Evolutionary conservation across 2,329 filamentous ascomycete genomes (phyloP), one percentile per base, ranked within the genome.

Genomic region (Elsinoe perseae): DNA sequence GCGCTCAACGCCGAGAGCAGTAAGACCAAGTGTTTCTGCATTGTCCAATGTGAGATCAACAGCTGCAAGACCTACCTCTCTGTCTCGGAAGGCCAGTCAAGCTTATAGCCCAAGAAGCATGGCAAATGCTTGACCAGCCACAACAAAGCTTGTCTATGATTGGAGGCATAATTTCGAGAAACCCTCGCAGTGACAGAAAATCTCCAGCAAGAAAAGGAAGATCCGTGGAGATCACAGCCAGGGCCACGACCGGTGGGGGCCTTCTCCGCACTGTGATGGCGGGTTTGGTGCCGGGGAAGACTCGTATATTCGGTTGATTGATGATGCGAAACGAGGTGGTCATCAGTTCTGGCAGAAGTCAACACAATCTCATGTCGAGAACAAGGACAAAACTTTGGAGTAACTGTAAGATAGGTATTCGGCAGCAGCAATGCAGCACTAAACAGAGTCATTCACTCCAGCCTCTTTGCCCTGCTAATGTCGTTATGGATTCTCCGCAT

Each of bases 111-210:
- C 18, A 12, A 10, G n/a, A 38, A 38, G 48, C 48, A 34, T 52
- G 48, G 48, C 48, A 52, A 38, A 52, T 32, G 48, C 48, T 52
- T 52, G 30, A 36, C 10, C 48, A 20, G 32, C 28, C 18, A 16
- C 28, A 3, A n/a, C 30, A 34, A 52, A 32, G 48, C 48, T 34
- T 38, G 30, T 34, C 18, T 9, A 21, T 52, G 48, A 52, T 52
- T 52, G 48, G 48, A 52, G 48, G 48, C 32, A 52, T 44, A 52
- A 52, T 36, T 36, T 28, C 28, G 25, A 32, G 23, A 7, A 9
- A 16, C 23, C 44, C 44, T 50, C 9, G 16, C 16, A 30, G n/a
- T 32, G 25, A 50, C 44, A 32, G 25, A 32, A 30, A 21, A 25
- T 30, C 28, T 50, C 12, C 44, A 30, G 23, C 21, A 50, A 38